Evolutionary conservation across 1,284 basidiomycete genomes (phyloP), one percentile per base, ranked within the genome.

Genomic region (Lignosus rhinocerotis): DNA sequence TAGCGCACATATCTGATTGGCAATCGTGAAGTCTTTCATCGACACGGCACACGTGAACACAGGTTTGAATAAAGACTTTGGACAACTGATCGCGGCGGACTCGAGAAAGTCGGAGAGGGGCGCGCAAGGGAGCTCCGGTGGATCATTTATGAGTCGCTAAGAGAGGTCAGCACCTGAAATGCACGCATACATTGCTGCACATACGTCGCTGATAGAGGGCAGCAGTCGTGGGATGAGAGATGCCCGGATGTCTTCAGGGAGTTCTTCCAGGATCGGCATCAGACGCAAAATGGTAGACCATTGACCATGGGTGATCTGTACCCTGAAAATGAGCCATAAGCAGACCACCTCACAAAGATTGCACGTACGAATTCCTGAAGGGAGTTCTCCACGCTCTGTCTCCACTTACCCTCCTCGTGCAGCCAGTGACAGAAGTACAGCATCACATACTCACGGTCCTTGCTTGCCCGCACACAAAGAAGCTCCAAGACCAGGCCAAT

Each of bases 31-130:
- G 39, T 85, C 81, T 59, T 84, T 85, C 21, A 79, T 78, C 0
- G 88, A 83, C 0, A 84, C 84, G 0, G 90, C 86, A 50, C 87
- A 87, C 0, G 80, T 73, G 70, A 93, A 92, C 25, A 94, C 75
- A 1, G 88, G 85, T 67, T 88, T 90, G 77, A 86, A 92, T 71
- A 92, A 87, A 0, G 87, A 63, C 59, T 84, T 85, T 1, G 90
- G 87, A 65, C 85, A 79, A 30, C 73, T 64, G 45, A 77, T 73
- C 7, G 87, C 83, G 34, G 87, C 66, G 25, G 72, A 72, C 25
- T 79, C 74, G 1, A 90, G 73, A 44, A 90, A 75, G 17, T 75
- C 72, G 5, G 80, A 77, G 0, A 89, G 73, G 0, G 72, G 68
- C 4, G 72, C 67, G 53, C 70, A 79, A 0, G 82, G 80, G 53